A percentile compares a stretch with the other conserved stretches of the same genome.
These are phyloP conservation scores for Ensete glaucum DNA, from an alignment of 176 grass and related monocot genomes.

Conservation along the genomic window DNA sequence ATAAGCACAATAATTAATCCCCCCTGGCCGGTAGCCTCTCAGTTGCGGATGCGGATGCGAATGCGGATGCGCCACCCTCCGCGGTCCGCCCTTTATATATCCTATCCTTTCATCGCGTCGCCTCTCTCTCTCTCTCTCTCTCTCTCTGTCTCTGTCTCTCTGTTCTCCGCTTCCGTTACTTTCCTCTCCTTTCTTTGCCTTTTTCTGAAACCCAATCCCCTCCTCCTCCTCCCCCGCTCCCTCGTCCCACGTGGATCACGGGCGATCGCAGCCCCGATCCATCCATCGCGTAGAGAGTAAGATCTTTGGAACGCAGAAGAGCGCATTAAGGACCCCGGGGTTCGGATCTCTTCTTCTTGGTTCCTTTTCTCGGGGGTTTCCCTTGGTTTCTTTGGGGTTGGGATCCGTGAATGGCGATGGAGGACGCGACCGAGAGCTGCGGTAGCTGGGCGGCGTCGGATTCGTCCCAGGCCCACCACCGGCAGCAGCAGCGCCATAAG, in stretches of 20 bases:
- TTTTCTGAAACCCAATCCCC: not conserved
- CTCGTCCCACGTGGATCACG: not conserved
- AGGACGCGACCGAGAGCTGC: slow-evolving; percentile 59
- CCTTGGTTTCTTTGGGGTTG: slow-evolving; percentile 8
- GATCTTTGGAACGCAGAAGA: not conserved
- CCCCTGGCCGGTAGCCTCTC: not conserved
- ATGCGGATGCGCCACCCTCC: not conserved
- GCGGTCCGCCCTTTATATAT: not conserved
- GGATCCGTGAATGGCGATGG: slow-evolving; percentile 38
- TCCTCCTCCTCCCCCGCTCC: not conserved
- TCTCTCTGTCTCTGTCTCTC: slow-evolving; percentile 5
- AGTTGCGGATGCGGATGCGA: not conserved
- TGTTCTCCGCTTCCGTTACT: not conserved
- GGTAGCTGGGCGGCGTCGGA: slow-evolving; percentile 34
- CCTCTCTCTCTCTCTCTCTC: slow-evolving; percentile 1
- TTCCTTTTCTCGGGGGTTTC: not conserved
- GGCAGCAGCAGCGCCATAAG: slow-evolving; percentile 47
- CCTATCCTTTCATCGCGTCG: not conserved
- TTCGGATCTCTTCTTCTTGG: not conserved
- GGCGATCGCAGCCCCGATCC: not conserved
- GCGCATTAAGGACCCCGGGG: not conserved
- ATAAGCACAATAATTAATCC: not conserved
- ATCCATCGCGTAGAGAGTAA: not conserved
- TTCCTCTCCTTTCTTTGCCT: not conserved
- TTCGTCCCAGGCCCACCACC: slow-evolving; percentile 13